A percentile compares a stretch with the other conserved stretches of the same genome.
Evolutionary conservation across 2,329 filamentous ascomycete genomes (phyloP).

Genomic region (Celoporthe dispersa): DNA sequence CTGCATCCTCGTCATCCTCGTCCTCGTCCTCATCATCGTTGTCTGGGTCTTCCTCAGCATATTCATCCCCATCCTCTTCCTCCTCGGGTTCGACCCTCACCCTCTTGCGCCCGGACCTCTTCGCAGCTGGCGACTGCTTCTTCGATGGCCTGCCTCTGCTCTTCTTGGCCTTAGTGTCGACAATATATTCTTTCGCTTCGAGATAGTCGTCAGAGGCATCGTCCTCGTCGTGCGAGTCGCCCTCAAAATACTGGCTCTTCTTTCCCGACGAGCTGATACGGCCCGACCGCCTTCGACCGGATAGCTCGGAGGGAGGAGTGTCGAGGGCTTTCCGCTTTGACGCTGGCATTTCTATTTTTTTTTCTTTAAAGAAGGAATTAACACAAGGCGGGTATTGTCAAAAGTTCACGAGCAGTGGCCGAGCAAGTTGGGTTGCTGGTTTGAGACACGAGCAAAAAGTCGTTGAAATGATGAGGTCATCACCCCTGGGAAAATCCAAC

Average conservation of each 20-base stretch:
- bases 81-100: conserved; percentile 31
- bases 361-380: not conserved
- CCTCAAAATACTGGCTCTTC: conserved; percentile 59
- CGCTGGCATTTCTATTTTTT: conserved; percentile 13
- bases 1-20: conserved; percentile 42
- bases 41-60: conserved; percentile 41
- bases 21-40: conserved; percentile 42
- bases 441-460: not conserved
- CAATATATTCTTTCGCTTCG: not conserved
- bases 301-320: conserved; percentile 32
- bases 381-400: too few relatives aligned
- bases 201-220: conserved; percentile 25
- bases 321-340: conserved; percentile 33
- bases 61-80: conserved; percentile 37
- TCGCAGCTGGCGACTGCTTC: conserved; percentile 15
- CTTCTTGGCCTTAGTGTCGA: conserved; percentile 16
- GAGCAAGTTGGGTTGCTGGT: not conserved
- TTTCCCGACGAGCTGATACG: conserved; percentile 49
- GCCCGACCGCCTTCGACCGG: conserved; percentile 50
- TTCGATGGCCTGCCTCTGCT: conserved; percentile 22
- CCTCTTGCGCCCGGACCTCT: conserved; percentile 26
- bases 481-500: not conserved
- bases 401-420: not conserved
- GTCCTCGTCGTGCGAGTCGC: conserved; percentile 37
- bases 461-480: not conserved